phyloP scores from a whole-genome alignment of 352 stramenopile species.

The Hyaloperonospora arabidopsidis region DNA sequence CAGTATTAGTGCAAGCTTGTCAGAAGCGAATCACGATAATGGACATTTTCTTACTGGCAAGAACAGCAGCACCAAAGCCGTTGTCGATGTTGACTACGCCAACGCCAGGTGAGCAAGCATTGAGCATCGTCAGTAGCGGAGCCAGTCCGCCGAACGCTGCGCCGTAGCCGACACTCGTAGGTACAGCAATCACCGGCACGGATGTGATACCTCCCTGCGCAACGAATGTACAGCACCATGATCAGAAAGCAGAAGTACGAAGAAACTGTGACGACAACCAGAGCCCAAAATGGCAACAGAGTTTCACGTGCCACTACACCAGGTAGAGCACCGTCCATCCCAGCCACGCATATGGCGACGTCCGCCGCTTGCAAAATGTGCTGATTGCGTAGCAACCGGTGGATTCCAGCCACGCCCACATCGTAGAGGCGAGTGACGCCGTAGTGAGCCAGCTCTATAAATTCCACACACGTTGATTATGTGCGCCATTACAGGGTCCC shows the following conservation, averaged over 20 bases:
- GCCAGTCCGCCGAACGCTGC: constrained; percentile 86
- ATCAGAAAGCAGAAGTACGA: background rate
- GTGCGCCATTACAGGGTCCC: background rate
- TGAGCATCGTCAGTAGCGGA: constrained; percentile 96
- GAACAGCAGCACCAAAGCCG: constrained; percentile 93
- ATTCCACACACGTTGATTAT: constrained; percentile 2
- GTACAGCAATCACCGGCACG: constrained; percentile 83
- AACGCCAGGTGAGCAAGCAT: constrained; percentile 95
- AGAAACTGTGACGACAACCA: background rate
- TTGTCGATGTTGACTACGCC: constrained; percentile 99
- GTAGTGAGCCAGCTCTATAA: constrained; percentile 82
- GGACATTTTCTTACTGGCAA: constrained; percentile 59
- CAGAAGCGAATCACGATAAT: background rate
- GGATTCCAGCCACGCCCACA: constrained; percentile 91
- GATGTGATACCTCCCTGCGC: constrained; percentile 69
- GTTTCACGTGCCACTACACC: constrained; percentile 88
- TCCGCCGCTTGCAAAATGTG: constrained; percentile 79
- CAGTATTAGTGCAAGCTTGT: constrained; percentile 9
- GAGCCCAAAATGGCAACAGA: background rate
- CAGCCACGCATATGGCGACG: constrained; percentile 93
- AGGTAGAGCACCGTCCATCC: constrained; percentile 96
- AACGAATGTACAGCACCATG: constrained; percentile 1
- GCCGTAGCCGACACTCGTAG: constrained; percentile 90
- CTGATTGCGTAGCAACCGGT: constrained; percentile 86
- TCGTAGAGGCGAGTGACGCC: constrained; percentile 84